Evolutionary conservation across 305 asterid genomes (phyloP).

Genomic region (Solanum aculeatissimum): DNA sequence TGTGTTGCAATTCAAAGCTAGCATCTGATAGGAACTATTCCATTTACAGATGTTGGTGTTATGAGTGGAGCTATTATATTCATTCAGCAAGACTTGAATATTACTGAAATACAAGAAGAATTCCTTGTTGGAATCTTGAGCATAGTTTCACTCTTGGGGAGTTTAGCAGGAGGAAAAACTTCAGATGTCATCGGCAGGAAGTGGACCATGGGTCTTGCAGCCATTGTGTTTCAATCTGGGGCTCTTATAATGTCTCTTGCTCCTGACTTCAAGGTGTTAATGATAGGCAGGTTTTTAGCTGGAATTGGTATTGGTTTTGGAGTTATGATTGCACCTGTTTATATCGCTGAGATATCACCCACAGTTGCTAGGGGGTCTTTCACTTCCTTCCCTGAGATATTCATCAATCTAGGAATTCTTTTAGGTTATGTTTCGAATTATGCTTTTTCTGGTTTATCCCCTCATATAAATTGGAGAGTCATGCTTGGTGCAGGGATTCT

Average conservation of each 20-base stretch:
- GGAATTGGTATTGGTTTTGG: slow-evolving; percentile 67
- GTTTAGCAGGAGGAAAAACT: slow-evolving; percentile 49
- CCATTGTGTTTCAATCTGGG: slow-evolving; percentile 43
- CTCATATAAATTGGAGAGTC: slow-evolving; percentile 43
- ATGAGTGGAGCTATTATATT: slow-evolving; percentile 68
- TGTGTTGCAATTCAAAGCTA: neutral
- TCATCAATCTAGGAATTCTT: slow-evolving; percentile 42
- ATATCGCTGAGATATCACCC: slow-evolving; percentile 57
- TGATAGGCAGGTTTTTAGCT: slow-evolving; percentile 42
- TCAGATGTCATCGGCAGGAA: slow-evolving; percentile 58
- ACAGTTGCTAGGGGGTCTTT: slow-evolving; percentile 33
- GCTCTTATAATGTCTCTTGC: slow-evolving; percentile 53
- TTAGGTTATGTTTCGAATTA: slow-evolving; percentile 56
- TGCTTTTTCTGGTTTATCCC: slow-evolving; percentile 37
- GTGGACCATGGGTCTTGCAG: slow-evolving; percentile 60
- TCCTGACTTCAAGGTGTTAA: slow-evolving; percentile 26
- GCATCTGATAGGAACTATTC: neutral
- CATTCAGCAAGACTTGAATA: slow-evolving; percentile 42
- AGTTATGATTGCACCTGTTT: slow-evolving; percentile 54
- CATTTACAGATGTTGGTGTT: slow-evolving; percentile 47
- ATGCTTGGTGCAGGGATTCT: slow-evolving; percentile 54
- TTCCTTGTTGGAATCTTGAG: slow-evolving; percentile 47
- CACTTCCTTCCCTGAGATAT: slow-evolving; percentile 56
- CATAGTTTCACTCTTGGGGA: slow-evolving; percentile 47
- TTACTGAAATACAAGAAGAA: slow-evolving; percentile 46